phyloP scores from a whole-genome alignment of 441 rosid species.

The Jatropha podagrica region DNA sequence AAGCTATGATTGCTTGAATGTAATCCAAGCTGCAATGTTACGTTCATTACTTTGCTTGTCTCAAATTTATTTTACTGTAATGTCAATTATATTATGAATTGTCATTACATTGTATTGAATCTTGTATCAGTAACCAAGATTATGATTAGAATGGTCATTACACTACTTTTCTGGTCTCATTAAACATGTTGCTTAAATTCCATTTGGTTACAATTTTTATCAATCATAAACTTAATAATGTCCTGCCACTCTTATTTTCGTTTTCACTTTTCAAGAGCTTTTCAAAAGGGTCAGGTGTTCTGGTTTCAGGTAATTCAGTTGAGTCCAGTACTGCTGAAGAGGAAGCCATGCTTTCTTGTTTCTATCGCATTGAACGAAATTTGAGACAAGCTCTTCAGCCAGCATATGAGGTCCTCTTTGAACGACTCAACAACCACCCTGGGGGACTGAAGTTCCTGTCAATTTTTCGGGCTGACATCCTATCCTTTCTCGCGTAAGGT shows the following conservation, averaged over 20 bases:
- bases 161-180: not conserved
- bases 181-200: not conserved
- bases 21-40: not conserved
- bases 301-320: constrained; percentile 42
- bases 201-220: not conserved
- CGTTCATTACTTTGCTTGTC: not conserved
- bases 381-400: constrained; percentile 87
- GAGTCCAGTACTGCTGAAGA: constrained; percentile 36
- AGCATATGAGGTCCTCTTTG: constrained; percentile 74
- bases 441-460: constrained; percentile 86
- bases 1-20: not conserved
- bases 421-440: constrained; percentile 79
- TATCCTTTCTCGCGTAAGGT: constrained; percentile 68
- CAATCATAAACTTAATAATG: not conserved
- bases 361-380: constrained; percentile 77
- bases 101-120: not conserved
- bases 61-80: not conserved
- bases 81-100: not conserved
- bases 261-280: constrained; percentile 9
- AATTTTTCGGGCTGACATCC: constrained; percentile 78
- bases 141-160: not conserved
- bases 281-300: constrained; percentile 21
- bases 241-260: not conserved
- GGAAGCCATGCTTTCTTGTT: constrained; percentile 56
- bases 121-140: not conserved